Percentiles rank a stretch among this genome's conserved stretches.
Evolutionary conservation across 768 basidiomycete species (phyloP).

Genomic region (Pulveroboletus sp.): DNA sequence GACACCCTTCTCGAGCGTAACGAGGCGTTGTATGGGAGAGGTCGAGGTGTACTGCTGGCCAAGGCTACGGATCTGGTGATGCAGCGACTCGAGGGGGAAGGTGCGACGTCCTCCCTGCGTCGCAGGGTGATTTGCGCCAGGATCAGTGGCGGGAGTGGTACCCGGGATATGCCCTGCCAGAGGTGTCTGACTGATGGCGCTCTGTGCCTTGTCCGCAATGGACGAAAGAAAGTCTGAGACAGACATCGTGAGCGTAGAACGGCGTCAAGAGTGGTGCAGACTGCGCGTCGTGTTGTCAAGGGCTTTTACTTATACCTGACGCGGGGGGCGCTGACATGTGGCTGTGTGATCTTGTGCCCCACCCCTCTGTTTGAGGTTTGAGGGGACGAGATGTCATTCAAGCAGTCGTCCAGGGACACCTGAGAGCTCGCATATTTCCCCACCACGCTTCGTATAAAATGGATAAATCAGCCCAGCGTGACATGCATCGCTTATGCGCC

Average conservation of each 20-base stretch:
- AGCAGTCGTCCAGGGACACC: constrained; percentile 18
- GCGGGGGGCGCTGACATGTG: constrained; percentile 9
- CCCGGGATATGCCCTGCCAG: constrained; percentile 54
- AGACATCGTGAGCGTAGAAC: constrained; percentile 39
- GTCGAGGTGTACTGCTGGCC: constrained; percentile 74
- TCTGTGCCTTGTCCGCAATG: constrained; percentile 74
- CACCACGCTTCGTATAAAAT: constrained; percentile 25
- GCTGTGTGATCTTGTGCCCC: too few species aligned
- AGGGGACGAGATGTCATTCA: too few species aligned
- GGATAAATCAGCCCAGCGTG: constrained; percentile 29
- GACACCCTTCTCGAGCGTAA: constrained; percentile 74
- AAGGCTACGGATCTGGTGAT: constrained; percentile 67
- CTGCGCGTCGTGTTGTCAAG: constrained; percentile 16
- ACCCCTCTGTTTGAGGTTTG: too few species aligned
- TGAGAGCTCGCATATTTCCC: constrained; percentile 16
- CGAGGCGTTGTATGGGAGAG: constrained; percentile 68
- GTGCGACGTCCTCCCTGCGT: constrained; percentile 43
- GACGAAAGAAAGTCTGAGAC: constrained; percentile 59
- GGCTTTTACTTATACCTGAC: constrained; percentile 12
- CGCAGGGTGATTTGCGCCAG: constrained; percentile 41
- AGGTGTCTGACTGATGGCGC: constrained; percentile 58
- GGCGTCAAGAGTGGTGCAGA: constrained; percentile 5
- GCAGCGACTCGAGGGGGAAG: constrained; percentile 55
- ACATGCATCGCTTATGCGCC: constrained; percentile 14
- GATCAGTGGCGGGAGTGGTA: constrained; percentile 32